Evolutionary conservation across 1,139 yeast species (phyloP).

Genomic region (Debaryomycetaceae sp.): DNA sequence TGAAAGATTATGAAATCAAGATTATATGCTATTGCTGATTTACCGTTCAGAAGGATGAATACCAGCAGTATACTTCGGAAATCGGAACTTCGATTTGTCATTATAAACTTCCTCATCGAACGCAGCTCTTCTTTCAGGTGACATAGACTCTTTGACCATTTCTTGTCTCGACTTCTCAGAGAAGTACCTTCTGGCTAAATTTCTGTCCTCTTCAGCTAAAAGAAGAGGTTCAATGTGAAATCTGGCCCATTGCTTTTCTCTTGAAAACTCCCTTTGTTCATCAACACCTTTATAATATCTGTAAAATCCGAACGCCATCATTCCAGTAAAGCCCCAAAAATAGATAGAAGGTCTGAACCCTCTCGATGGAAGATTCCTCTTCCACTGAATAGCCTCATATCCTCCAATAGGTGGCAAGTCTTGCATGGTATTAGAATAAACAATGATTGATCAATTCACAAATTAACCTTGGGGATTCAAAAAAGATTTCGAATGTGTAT

Average conservation of each 20-base stretch:
- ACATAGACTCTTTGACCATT: conserved; percentile 42
- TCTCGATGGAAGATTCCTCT: conserved; percentile 78
- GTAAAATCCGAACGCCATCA: conserved; percentile 73
- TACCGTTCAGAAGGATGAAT: conserved; percentile 34
- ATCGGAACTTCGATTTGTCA: conserved; percentile 45
- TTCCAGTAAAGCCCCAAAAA: conserved; percentile 59
- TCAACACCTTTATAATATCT: conserved; percentile 63
- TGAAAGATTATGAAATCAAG: neutral
- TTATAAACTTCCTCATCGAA: conserved; percentile 44
- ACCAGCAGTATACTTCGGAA: conserved; percentile 45
- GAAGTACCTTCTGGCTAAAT: conserved; percentile 66
- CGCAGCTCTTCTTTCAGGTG: conserved; percentile 35
- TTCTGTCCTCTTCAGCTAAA: conserved; percentile 81
- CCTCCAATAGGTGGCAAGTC: conserved; percentile 89
- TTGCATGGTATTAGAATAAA: conserved; percentile 41
- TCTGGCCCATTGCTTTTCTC: conserved; percentile 80
- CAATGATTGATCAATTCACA: neutral
- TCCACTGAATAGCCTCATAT: conserved; percentile 86
- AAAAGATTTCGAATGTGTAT: conserved; percentile 8
- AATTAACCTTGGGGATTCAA: neutral
- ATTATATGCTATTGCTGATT: conserved; percentile 1
- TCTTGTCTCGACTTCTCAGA: conserved; percentile 70
- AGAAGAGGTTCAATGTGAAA: conserved; percentile 70
- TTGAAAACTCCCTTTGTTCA: conserved; percentile 70
- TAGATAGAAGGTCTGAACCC: conserved; percentile 79